phyloP scores from a whole-genome alignment of 2,329 filamentous ascomycete genomes.

The Exophiala sp. region DNA sequence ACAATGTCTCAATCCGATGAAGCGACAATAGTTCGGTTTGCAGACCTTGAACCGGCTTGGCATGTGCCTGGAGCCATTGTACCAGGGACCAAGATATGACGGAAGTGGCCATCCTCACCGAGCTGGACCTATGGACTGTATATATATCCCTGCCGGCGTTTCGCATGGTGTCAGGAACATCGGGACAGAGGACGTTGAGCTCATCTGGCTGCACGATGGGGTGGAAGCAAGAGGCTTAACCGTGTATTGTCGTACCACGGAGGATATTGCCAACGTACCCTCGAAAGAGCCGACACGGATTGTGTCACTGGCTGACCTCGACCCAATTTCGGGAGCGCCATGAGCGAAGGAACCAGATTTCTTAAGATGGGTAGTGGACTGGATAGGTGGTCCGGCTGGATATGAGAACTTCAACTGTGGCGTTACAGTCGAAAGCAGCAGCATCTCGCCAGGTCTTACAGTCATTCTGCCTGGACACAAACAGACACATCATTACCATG shows the following conservation, averaged over 20 bases:
- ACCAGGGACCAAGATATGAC: background rate
- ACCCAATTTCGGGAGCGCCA: background rate
- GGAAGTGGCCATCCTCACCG: background rate
- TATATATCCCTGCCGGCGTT: constrained; percentile 7
- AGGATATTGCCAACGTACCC: background rate
- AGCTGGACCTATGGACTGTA: constrained; percentile 4
- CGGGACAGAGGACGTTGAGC: background rate
- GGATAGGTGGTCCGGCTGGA: background rate
- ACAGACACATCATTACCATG: background rate
- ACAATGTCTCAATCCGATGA: too few relatives aligned
- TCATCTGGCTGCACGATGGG: constrained; percentile 9
- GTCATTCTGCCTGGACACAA: background rate
- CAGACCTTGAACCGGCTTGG: background rate
- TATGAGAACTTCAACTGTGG: constrained; percentile 1
- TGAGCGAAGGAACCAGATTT: background rate
- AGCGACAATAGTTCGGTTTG: background rate
- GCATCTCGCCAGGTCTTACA: background rate
- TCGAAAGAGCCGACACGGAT: background rate
- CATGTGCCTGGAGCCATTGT: background rate
- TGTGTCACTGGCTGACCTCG: background rate
- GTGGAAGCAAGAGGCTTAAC: background rate
- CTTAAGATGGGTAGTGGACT: background rate
- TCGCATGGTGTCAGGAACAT: constrained; percentile 3
- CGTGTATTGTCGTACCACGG: background rate
- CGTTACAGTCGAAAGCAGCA: background rate